Evolutionary conservation across 2,329 filamentous ascomycete genomes (phyloP).

Genomic region (Aspergillus puulaauensis): DNA sequence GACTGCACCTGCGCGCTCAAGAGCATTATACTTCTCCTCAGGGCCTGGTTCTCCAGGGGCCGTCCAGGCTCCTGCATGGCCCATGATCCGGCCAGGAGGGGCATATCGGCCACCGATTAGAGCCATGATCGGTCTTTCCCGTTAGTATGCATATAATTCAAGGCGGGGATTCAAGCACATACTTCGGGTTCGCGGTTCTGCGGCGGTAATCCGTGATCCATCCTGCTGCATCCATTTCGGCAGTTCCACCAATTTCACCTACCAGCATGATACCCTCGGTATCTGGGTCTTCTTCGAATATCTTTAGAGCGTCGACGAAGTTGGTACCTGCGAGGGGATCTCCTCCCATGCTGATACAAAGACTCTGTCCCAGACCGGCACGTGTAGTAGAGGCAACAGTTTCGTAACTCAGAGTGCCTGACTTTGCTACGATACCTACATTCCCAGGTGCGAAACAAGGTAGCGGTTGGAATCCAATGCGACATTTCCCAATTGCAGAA

Average conservation of each 20-base stretch:
- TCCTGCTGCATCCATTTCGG: conserved; percentile 70
- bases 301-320: conserved; percentile 67
- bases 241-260: conserved; percentile 69
- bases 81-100: conserved; percentile 68
- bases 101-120: conserved; percentile 67
- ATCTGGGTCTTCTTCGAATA: conserved; percentile 65
- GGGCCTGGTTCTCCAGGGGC: conserved; percentile 65
- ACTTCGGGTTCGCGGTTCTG: conserved; percentile 63
- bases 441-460: conserved; percentile 68
- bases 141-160: conserved; percentile 16
- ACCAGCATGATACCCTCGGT: conserved; percentile 72
- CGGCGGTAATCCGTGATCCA: conserved; percentile 68
- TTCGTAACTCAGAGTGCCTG: conserved; percentile 77
- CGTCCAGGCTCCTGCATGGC: conserved; percentile 74
- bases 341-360: conserved; percentile 76
- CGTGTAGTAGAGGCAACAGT: conserved; percentile 72
- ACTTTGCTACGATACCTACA: conserved; percentile 76
- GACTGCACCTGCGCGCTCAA: conserved; percentile 65
- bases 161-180: conserved; percentile 26
- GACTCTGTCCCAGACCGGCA: conserved; percentile 72
- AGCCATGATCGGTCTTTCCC: conserved; percentile 66
- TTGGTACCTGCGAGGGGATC: conserved; percentile 73
- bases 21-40: conserved; percentile 63
- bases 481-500: conserved; percentile 67
- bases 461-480: conserved; percentile 74